These are phyloP conservation scores for Rheum nobile DNA, from an alignment of 148 eudicot genomes.

Conservation along the genomic window DNA sequence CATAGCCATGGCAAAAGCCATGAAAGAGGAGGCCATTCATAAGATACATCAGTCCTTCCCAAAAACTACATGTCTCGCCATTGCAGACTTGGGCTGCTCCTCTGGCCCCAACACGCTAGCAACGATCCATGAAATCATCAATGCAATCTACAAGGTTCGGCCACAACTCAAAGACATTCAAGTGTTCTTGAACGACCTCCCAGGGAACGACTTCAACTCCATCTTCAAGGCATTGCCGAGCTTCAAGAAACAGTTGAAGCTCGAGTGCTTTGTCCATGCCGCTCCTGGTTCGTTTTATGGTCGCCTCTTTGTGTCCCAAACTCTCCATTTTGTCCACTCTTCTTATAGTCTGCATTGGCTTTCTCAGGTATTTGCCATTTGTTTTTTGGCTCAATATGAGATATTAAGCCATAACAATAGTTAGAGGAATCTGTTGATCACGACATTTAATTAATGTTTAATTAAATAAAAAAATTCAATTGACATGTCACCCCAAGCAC, in stretches of 20 bases:
- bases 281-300: not conserved
- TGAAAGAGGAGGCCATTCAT: not conserved
- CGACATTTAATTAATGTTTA: no score
- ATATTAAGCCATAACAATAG: no score
- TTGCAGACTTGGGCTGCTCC: slow-evolving; percentile 1
- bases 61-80: not conserved
- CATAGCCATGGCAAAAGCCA: not conserved
- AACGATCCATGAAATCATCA: not conserved
- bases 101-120: not conserved
- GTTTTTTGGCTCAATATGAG: no score
- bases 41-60: not conserved
- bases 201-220: no score
- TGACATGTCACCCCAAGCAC: no score
- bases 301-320: not conserved
- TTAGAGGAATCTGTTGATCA: no score
- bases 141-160: not conserved
- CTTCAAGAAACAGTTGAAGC: not conserved
- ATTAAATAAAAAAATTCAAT: no score
- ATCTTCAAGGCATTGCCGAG: not conserved
- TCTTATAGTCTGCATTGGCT: no score
- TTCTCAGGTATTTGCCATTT: not conserved
- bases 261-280: not conserved
- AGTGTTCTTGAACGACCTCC: not conserved
- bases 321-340: not conserved
- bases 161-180: not conserved